These are phyloP conservation scores for Colletotrichum musae DNA, from an alignment of 2,329 filamentous ascomycete genomes.

Conservation along the genomic window DNA sequence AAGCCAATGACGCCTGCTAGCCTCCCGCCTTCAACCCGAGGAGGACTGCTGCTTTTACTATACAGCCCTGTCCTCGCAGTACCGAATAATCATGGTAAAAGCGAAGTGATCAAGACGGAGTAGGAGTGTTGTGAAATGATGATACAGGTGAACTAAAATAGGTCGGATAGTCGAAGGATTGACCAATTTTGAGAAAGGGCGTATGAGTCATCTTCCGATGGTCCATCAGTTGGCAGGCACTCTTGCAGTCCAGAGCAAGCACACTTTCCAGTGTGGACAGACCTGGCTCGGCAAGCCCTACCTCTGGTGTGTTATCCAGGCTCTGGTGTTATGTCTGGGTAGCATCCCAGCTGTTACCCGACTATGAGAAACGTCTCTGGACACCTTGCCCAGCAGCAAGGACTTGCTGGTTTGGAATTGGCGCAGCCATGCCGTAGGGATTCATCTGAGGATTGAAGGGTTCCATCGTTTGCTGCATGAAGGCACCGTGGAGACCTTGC, in stretches of 20 bases:
- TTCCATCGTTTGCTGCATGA: conserved; percentile 70
- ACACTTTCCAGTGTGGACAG: not conserved
- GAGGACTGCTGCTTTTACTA: conserved; percentile 26
- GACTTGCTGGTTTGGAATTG: conserved; percentile 67
- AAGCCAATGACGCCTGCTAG: conserved; percentile 37
- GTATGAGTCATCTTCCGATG: too few relatives aligned
- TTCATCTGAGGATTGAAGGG: conserved; percentile 70
- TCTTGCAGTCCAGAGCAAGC: not conserved
- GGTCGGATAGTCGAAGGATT: conserved; percentile 4
- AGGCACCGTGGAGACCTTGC: conserved; percentile 77
- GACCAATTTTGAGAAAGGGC: not conserved
- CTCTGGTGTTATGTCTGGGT: not conserved
- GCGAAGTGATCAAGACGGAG: conserved; percentile 22
- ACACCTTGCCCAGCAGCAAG: conserved; percentile 68
- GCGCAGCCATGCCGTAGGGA: conserved; percentile 70
- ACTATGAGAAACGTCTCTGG: conserved; percentile 70
- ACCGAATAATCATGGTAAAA: conserved; percentile 8
- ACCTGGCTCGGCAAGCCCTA: not conserved
- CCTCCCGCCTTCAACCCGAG: conserved; percentile 19
- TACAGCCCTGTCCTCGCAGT: conserved; percentile 22
- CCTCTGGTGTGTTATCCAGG: not conserved
- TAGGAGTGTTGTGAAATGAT: conserved; percentile 34
- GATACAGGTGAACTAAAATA: conserved; percentile 29
- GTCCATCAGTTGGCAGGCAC: not conserved
- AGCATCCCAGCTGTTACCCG: too few relatives aligned